phyloP scores from a whole-genome alignment of 305 asterid species.

The Plantago coronopus region DNA sequence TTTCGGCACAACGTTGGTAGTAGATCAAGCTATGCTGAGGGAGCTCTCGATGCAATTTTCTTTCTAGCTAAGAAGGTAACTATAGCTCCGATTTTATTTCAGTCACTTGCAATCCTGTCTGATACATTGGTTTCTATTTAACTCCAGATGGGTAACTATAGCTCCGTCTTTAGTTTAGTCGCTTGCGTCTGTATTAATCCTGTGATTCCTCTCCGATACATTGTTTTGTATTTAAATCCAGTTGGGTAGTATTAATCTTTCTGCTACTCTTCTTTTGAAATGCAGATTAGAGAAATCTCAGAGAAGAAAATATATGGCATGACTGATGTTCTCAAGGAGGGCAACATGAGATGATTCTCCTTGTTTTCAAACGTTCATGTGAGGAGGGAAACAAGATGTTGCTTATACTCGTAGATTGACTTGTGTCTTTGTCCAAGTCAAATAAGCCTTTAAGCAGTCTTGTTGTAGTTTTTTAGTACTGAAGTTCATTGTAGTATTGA shows the following conservation, averaged over 20 bases:
- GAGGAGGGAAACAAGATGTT: no score
- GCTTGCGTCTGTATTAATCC: no score
- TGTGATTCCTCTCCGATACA: background rate
- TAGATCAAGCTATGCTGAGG: conserved; percentile 95
- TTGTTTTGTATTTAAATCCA: no score
- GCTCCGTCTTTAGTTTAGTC: background rate
- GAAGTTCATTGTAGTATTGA: no score
- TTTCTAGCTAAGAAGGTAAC: conserved; percentile 86
- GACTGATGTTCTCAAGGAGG: conserved; percentile 91
- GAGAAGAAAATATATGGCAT: conserved; percentile 72
- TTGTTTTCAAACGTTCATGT: background rate
- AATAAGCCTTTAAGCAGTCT: no score
- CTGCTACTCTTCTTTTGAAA: background rate
- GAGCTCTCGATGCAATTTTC: conserved; percentile 86
- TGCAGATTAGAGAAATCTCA: conserved; percentile 65
- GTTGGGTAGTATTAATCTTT: background rate
- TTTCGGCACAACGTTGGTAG: conserved; percentile 97
- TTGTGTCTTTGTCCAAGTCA: no score
- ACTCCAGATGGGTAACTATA: background rate
- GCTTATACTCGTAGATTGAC: no score
- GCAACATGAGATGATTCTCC: conserved; percentile 64
- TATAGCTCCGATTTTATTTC: background rate
- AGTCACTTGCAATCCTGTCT: background rate
- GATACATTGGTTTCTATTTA: background rate
- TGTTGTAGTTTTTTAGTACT: no score